Percentiles rank a stretch among this genome's conserved stretches.
phyloP scores from a whole-genome alignment of 352 stramenopile genomes.

The Globisporangium sylvaticum region DNA sequence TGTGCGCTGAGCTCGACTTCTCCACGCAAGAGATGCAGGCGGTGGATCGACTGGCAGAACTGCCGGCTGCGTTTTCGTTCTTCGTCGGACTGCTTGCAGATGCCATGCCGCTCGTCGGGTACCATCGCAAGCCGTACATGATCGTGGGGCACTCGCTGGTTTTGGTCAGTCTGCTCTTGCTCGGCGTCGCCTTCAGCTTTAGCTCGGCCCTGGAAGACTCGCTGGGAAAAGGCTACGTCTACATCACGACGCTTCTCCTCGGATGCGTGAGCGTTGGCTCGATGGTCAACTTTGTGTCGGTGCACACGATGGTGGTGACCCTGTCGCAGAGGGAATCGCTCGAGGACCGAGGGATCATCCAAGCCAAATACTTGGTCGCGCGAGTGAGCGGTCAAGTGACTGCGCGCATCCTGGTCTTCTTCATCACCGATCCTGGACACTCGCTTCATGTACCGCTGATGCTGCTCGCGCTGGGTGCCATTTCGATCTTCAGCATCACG shows the following conservation, averaged over 20 bases:
- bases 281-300: constrained; percentile 21
- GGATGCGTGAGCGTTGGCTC: constrained; percentile 17
- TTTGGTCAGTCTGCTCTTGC: not conserved
- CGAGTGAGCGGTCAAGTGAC: constrained; percentile 12
- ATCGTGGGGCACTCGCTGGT: constrained; percentile 32
- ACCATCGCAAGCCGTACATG: constrained; percentile 77
- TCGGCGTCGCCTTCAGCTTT: constrained; percentile 11
- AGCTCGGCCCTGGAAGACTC: not conserved
- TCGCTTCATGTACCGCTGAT: constrained; percentile 12
- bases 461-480: constrained; percentile 3
- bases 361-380: constrained; percentile 18
- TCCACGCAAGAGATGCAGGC: constrained; percentile 16
- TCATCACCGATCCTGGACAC: not conserved
- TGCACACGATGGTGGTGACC: constrained; percentile 18
- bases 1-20: constrained; percentile 13
- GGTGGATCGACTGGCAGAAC: constrained; percentile 39
- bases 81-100: constrained; percentile 72
- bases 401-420: constrained; percentile 14
- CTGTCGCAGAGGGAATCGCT: constrained; percentile 19
- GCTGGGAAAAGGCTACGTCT: constrained; percentile 8
- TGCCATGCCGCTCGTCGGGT: constrained; percentile 50
- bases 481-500: constrained; percentile 11
- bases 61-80: constrained; percentile 45
- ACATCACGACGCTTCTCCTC: constrained; percentile 12
- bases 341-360: constrained; percentile 12